Conservation (phyloP, 2,329 filamentous ascomycete genomes). For the Sporothrix pseudoabietina region DNA sequence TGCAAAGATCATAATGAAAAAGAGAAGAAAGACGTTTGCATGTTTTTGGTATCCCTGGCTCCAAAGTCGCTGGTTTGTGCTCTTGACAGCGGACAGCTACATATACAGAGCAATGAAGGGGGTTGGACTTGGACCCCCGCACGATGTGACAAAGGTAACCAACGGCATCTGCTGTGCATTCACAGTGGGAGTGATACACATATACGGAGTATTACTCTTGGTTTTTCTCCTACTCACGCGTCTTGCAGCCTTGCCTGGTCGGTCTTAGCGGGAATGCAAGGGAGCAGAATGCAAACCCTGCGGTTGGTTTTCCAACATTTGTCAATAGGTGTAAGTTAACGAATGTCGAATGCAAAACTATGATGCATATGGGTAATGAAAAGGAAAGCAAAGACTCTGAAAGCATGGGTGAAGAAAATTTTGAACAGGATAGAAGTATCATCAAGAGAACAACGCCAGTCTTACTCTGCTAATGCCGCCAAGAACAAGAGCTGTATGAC, state of each 20-base stretch:
- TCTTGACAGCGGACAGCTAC: neutral
- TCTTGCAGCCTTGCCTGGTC: slow-evolving; percentile 24
- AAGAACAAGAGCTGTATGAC: neutral
- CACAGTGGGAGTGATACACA: neutral
- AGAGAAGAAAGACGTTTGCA: neutral
- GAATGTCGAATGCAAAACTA: neutral
- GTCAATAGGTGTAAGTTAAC: neutral
- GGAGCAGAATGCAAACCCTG: neutral
- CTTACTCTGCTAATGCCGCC: neutral
- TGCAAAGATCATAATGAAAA: neutral
- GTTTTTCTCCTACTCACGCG: neutral
- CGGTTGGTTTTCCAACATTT: neutral
- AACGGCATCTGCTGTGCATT: neutral
- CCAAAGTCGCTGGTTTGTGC: neutral
- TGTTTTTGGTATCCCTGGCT: neutral
- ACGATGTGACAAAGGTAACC: neutral
- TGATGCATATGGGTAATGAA: neutral
- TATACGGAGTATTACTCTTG: neutral
- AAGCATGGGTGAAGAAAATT: neutral
- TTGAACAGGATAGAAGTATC: neutral
- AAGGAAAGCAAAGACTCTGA: neutral
- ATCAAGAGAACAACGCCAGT: neutral
- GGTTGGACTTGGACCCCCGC: neutral
- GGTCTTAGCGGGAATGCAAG: slow-evolving; percentile 24
- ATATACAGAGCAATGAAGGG: no score